Conservation (phyloP, 768 basidiomycete species). For the Calvatia gigantea region DNA sequence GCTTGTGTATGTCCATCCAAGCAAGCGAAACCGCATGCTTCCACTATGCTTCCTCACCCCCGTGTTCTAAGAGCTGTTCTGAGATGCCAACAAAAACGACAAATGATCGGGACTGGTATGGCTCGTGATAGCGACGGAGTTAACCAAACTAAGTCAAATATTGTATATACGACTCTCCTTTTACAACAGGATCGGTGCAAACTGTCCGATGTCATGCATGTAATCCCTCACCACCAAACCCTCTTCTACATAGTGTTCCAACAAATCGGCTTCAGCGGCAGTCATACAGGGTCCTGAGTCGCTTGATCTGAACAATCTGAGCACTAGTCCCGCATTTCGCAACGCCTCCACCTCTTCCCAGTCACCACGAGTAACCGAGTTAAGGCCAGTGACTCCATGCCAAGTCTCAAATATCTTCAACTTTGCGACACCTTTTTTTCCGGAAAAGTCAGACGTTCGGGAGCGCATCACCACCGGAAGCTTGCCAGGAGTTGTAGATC, state of each 20-base stretch:
- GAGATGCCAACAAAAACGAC: too few species aligned
- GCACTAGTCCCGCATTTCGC: slow-evolving; percentile 1
- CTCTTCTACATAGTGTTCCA: not conserved
- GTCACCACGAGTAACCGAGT: not conserved
- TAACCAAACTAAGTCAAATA: too few species aligned
- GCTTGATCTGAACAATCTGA: not conserved
- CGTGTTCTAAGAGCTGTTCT: too few species aligned
- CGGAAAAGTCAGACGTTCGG: not conserved
- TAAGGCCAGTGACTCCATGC: not conserved
- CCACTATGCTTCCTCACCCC: too few species aligned
- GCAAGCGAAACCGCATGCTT: too few species aligned
- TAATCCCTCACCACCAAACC: slow-evolving; percentile 7
- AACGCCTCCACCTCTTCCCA: not conserved
- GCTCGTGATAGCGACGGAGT: too few species aligned
- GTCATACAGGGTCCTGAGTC: slow-evolving; percentile 2
- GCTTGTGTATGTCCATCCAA: too few species aligned
- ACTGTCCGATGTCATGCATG: slow-evolving; percentile 7
- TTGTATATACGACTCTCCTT: not conserved
- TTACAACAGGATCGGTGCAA: not conserved
- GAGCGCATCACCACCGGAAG: not conserved
- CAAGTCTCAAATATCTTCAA: slow-evolving; percentile 8
- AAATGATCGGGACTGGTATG: too few species aligned
- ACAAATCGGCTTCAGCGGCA: not conserved
- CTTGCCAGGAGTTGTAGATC: not conserved
- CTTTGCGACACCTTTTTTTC: not conserved